Base-by-base conservation (phyloP, 176 grass and related monocot species). In the Neostapfia colusana region DNA sequence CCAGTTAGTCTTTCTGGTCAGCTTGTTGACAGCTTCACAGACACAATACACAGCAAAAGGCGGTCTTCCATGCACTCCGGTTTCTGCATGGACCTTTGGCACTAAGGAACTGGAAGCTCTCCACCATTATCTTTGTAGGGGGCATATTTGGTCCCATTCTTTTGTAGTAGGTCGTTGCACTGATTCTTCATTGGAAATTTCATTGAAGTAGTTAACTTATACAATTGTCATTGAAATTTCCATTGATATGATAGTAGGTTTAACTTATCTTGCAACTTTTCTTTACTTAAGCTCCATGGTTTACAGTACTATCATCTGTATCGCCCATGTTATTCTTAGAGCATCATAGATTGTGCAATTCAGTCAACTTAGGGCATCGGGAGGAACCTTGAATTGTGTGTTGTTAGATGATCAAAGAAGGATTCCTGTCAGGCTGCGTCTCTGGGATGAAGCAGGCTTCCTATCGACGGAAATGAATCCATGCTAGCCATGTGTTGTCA, bases 61-160 rank as follows among this genome's bases (percentile, higher is more conserved):
- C 85, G 73, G 18, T 67, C 91, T 42, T 83, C 78, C 17, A 78
- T 84, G 20, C 84, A 83, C 28, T 88, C 79, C 57, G 91, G 89
- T 15, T 92, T 98, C 88, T 94, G 95, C 89, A 94, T 88, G 87
- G 80, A 98, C 41, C 87, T 98, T 61, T 94, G 87, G 89, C 95
- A 98, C 82, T 98, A 69, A 94, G 63, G 49, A 44, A 27, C 38
- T n/a, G 51, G 78, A 81, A 74, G 81, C 55, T 70, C 42, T 79
- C 31, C 84, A 24, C 37, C 8, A 35, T 82, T 68, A 58, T 69
- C 86, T 38, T 85, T 50, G 23, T 56, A 75, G 85, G 61, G 82
- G 80, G 79, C 61, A 72, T 65, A 70, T 39, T 72, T 57, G 74
- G 70, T 41, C 56, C 75, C 79, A 87, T 84, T 91, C 85, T 97